A percentile compares a stretch with the other conserved stretches of the same genome.
Conservation (phyloP, 2,329 filamentous ascomycete genomes). For the Dactylonectria macrodidyma region DNA sequence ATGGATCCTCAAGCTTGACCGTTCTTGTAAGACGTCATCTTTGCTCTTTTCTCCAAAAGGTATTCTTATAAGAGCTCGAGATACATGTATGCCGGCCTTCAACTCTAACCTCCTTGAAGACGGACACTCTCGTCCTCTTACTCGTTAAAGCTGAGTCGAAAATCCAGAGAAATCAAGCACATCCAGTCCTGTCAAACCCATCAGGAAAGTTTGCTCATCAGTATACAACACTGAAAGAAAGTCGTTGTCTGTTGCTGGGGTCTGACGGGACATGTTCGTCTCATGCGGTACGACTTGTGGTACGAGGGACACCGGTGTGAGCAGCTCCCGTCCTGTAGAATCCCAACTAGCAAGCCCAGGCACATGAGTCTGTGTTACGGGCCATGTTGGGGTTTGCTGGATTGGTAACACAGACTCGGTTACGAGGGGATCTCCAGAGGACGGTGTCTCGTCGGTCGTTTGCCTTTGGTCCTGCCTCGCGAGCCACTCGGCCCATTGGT, state of each 20-base stretch:
- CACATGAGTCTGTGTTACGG: background rate
- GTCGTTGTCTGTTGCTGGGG: conserved; percentile 2
- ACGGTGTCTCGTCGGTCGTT: background rate
- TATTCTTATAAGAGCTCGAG: background rate
- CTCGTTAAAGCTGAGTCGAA: conserved; percentile 24
- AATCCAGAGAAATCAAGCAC: conserved; percentile 43
- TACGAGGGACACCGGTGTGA: conserved; percentile 12
- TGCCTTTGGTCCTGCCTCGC: conserved; percentile 26
- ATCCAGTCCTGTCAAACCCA: conserved; percentile 45
- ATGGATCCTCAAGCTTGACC: background rate
- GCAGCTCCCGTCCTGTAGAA: background rate
- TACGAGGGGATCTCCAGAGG: background rate
- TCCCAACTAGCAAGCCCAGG: conserved; percentile 9
- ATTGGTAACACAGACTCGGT: background rate
- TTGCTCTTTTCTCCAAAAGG: background rate
- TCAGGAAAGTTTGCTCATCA: conserved; percentile 44
- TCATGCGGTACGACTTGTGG: conserved; percentile 16
- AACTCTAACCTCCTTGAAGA: background rate
- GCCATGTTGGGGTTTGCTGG: conserved; percentile 1
- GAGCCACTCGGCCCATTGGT: conserved; percentile 44
- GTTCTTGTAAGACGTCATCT: background rate
- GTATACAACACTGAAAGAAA: conserved; percentile 33
- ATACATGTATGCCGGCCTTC: background rate
- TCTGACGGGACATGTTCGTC: conserved; percentile 9
- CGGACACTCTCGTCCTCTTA: background rate